Conservation (phyloP, 805 yeast species). For the Metschnikowia vanudenii region DNA sequence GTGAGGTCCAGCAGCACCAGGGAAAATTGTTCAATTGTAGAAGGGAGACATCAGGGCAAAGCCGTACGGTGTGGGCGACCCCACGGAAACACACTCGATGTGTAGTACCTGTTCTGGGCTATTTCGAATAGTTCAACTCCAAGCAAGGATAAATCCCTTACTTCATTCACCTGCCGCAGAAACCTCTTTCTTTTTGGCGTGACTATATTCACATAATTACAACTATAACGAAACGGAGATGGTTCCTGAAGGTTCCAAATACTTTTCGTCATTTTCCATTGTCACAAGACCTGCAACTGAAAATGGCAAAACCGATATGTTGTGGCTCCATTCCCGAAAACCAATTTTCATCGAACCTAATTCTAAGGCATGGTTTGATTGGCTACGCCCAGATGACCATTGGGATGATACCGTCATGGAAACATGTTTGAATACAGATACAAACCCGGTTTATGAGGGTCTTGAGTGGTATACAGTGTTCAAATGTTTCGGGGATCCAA, state of each 20-base stretch:
- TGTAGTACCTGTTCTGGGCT: slow-evolving; percentile 77
- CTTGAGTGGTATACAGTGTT: slow-evolving; percentile 57
- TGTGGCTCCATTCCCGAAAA: slow-evolving; percentile 75
- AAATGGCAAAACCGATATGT: slow-evolving; percentile 46
- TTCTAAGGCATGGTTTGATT: slow-evolving; percentile 53
- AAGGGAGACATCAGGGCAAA: slow-evolving; percentile 52
- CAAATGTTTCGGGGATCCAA: slow-evolving; percentile 61
- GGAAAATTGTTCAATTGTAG: slow-evolving; percentile 73
- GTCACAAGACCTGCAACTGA: slow-evolving; percentile 64
- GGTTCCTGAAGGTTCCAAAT: slow-evolving; percentile 14
- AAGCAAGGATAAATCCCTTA: slow-evolving; percentile 56
- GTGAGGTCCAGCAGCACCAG: slow-evolving; percentile 34
- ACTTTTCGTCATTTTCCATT: slow-evolving; percentile 58
- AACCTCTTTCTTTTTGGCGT: slow-evolving; percentile 62
- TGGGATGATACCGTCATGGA: slow-evolving; percentile 43
- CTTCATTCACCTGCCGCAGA: slow-evolving; percentile 55
- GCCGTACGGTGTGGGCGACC: slow-evolving; percentile 56
- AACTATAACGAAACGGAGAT: slow-evolving; percentile 25
- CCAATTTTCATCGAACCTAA: slow-evolving; percentile 69
- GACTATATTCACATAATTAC: slow-evolving; percentile 38
- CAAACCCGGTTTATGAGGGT: slow-evolving; percentile 30
- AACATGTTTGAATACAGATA: slow-evolving; percentile 35
- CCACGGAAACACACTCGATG: slow-evolving; percentile 55
- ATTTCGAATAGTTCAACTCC: slow-evolving; percentile 72
- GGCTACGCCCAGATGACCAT: slow-evolving; percentile 52